These are phyloP conservation scores for Akanthomyces uredinophilus DNA, from an alignment of 2,329 filamentous ascomycete species.

Conservation along the genomic window DNA sequence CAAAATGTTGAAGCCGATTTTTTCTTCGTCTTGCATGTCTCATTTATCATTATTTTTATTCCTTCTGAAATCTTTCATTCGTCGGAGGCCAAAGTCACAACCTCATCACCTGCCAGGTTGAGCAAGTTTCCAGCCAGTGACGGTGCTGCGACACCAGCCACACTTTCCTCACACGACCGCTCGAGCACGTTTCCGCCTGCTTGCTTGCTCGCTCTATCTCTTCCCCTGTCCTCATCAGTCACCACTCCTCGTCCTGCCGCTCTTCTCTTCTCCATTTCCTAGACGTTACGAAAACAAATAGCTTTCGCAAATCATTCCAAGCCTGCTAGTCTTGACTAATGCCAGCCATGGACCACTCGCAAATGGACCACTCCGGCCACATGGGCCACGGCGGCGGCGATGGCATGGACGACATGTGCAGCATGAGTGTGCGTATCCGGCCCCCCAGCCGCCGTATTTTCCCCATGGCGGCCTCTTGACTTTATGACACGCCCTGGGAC, in stretches of 20 bases:
- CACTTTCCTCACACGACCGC: slow-evolving; percentile 28
- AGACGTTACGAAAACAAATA: too few species aligned
- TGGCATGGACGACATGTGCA: slow-evolving; percentile 66
- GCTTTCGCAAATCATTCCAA: background rate
- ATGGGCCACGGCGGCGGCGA: slow-evolving; percentile 42
- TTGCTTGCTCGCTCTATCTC: background rate
- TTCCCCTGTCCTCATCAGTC: background rate
- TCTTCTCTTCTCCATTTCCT: background rate
- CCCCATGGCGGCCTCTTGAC: background rate
- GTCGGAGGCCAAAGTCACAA: background rate
- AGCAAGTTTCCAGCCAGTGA: slow-evolving; percentile 3
- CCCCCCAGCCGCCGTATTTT: background rate
- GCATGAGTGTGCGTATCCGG: slow-evolving; percentile 70
- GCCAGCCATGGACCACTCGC: slow-evolving; percentile 29
- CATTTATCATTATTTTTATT: background rate
- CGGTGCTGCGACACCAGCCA: slow-evolving; percentile 5
- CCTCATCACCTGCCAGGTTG: background rate
- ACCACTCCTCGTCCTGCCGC: background rate
- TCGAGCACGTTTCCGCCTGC: slow-evolving; percentile 34
- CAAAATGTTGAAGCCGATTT: too few species aligned
- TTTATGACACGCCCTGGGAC: background rate
- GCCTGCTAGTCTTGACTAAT: slow-evolving; percentile 22
- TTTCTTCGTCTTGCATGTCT: too few species aligned
- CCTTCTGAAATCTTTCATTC: background rate
- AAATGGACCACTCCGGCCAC: slow-evolving; percentile 40